Conservation (phyloP, 2,329 filamentous ascomycete genomes). For the Alternaria rosae region DNA sequence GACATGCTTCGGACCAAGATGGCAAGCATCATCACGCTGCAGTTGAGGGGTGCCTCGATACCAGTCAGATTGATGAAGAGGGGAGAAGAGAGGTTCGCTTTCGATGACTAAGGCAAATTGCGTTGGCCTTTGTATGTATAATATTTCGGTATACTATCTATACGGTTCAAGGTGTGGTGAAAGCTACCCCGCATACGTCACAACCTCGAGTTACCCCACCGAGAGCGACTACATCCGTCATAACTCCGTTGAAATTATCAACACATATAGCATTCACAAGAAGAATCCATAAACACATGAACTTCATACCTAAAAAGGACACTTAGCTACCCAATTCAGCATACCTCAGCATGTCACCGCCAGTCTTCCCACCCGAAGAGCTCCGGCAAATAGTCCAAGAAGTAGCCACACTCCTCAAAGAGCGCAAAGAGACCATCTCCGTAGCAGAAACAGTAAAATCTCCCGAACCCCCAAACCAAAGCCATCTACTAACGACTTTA, state of each 20-base stretch:
- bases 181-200: conserved; percentile 33
- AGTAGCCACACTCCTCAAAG: conserved; percentile 62
- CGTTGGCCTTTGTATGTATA: background rate
- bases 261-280: conserved; percentile 7
- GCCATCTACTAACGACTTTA: background rate
- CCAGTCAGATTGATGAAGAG: conserved; percentile 73
- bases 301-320: background rate
- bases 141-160: background rate
- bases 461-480: background rate
- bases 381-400: conserved; percentile 57
- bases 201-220: conserved; percentile 23
- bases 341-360: conserved; percentile 30
- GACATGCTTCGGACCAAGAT: conserved; percentile 62
- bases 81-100: conserved; percentile 71
- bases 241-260: background rate
- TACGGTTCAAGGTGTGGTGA: background rate
- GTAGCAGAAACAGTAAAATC: conserved; percentile 66
- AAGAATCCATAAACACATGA: background rate
- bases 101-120: conserved; percentile 8
- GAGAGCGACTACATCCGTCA: background rate
- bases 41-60: conserved; percentile 68
- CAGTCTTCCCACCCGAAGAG: conserved; percentile 51
- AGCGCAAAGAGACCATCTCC: conserved; percentile 64
- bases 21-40: conserved; percentile 73
- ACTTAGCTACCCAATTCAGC: background rate